Evolutionary conservation across 108 stramenopile genomes (phyloP).

Genomic region (Chaetoceros muelleri): DNA sequence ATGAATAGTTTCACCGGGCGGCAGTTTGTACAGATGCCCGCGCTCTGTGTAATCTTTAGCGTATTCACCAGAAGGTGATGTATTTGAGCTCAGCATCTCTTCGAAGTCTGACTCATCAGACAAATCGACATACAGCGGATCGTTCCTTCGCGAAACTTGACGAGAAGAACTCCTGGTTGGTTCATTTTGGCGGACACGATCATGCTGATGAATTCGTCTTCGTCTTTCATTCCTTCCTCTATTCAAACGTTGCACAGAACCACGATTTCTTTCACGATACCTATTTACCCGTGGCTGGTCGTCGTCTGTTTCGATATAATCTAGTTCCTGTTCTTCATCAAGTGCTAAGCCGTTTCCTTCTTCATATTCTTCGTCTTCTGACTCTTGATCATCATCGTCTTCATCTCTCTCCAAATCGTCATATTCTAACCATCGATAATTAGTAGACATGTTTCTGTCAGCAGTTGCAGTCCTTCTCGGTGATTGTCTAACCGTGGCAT

Average conservation of each 20-base stretch:
- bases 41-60: constrained; percentile 39
- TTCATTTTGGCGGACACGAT: constrained; percentile 6
- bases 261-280: not conserved
- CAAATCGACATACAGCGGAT: constrained; percentile 21
- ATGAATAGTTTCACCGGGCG: constrained; percentile 14
- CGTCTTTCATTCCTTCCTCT: constrained; percentile 11
- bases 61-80: constrained; percentile 53
- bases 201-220: constrained; percentile 10
- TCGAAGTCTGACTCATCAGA: constrained; percentile 37
- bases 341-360: not conserved
- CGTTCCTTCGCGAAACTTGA: constrained; percentile 6
- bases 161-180: constrained; percentile 27
- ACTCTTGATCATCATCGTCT: constrained; percentile 36
- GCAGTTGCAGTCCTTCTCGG: not conserved
- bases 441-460: constrained; percentile 28
- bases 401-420: constrained; percentile 34
- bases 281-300: constrained; percentile 9
- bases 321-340: constrained; percentile 28
- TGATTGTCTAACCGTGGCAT: constrained; percentile 8
- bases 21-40: constrained; percentile 55
- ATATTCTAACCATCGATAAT: constrained; percentile 48
- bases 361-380: constrained; percentile 52
- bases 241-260: not conserved
- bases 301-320: constrained; percentile 18
- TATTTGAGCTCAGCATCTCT: constrained; percentile 59